Evolutionary conservation across 2,329 filamentous ascomycete species (phyloP).

Genomic region (Pseudocercospora cruenta): DNA sequence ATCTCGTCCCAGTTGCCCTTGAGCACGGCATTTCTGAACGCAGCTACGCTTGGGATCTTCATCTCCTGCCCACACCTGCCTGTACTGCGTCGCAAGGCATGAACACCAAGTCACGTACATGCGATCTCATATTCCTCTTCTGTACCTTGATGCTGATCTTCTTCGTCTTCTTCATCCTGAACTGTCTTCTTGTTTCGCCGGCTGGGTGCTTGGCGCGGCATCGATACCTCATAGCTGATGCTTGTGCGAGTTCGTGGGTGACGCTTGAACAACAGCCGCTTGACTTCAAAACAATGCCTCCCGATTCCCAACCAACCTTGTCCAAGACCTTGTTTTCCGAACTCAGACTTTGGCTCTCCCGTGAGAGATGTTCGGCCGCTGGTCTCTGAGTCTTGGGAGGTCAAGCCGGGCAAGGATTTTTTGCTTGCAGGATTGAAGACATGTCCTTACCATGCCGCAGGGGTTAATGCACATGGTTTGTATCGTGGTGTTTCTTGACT

Average conservation of each 20-base stretch:
- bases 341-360: no score
- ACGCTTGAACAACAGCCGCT: background rate
- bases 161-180: background rate
- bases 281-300: no score
- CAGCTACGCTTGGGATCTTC: constrained; percentile 83
- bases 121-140: background rate
- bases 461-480: no score
- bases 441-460: no score
- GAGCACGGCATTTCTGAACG: constrained; percentile 79
- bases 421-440: no score
- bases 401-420: no score
- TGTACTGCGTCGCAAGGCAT: no score
- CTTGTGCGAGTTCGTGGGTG: background rate
- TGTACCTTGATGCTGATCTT: background rate
- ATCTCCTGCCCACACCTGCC: constrained; percentile 68
- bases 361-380: no score
- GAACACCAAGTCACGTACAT: constrained; percentile 5
- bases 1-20: constrained; percentile 81
- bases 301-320: no score
- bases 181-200: background rate
- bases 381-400: no score
- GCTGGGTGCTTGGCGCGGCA: background rate
- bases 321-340: no score
- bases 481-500: no score
- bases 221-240: background rate